A percentile compares a stretch with the other conserved stretches of the same genome.
Evolutionary conservation across 73 alveolate species (phyloP).

Genomic region (Paramecium octaurelia): DNA sequence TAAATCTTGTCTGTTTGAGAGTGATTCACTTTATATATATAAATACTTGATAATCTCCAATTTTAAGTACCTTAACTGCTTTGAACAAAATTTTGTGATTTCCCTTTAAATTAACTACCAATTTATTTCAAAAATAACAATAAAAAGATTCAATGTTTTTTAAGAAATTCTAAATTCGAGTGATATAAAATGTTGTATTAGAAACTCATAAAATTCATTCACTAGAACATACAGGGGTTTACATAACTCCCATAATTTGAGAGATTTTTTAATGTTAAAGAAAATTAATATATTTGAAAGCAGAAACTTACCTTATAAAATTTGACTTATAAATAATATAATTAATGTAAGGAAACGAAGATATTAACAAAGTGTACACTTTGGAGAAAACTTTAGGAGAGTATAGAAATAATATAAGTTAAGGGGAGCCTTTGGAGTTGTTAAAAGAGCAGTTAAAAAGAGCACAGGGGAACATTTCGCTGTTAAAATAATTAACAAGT

Average conservation of each 20-base stretch:
- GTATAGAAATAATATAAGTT: not conserved
- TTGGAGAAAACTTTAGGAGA: constrained; percentile 60
- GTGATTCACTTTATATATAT: too few species aligned
- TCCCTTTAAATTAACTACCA: too few species aligned
- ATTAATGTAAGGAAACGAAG: constrained; percentile 34
- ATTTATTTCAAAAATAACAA: too few species aligned
- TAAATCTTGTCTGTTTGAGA: too few species aligned
- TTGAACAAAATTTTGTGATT: too few species aligned
- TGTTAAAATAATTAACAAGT: constrained; percentile 84
- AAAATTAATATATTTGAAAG: not conserved
- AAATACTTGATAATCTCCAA: too few species aligned
- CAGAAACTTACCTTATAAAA: not conserved
- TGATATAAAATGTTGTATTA: too few species aligned
- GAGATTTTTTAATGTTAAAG: not conserved
- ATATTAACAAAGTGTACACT: constrained; percentile 54
- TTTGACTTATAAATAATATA: not conserved
- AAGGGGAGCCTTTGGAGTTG: constrained; percentile 84
- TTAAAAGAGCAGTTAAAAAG: constrained; percentile 75
- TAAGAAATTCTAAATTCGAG: too few species aligned
- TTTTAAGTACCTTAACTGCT: too few species aligned
- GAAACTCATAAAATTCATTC: too few species aligned
- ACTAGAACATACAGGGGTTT: too few species aligned
- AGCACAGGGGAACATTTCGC: constrained; percentile 84
- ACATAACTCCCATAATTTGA: not conserved
- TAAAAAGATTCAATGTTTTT: too few species aligned